Evolutionary conservation across 2,329 filamentous ascomycete genomes (phyloP), one percentile per base, ranked within the genome.

Genomic region (Fusarium burgessii): DNA sequence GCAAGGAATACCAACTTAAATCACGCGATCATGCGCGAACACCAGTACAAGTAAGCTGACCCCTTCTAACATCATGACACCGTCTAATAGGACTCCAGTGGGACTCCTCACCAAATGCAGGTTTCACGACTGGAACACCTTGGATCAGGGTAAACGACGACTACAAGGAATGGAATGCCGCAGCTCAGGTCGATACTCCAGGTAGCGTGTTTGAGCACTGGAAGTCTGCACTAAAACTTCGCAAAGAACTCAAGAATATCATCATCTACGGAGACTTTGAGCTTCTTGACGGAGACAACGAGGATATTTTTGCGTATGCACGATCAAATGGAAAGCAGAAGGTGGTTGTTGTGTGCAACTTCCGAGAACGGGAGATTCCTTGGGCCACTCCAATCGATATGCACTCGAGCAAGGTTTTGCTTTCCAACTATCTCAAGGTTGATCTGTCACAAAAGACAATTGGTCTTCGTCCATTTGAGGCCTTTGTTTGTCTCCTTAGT

Each of bases 71-170:
- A 10, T 9, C 13, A 23, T 5, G 9, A 6, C 7, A 17, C 4
- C 5, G 15, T 29, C 47, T 71, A 1, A 71, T n/a, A 20, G 13
- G 2, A 20, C 33, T 9, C 3, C 10, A 72, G 62, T 72, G 70
- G 70, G 51, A 72, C 5, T 41, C 62, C 1, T 70, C 66, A 7
- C 10, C 41, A 1, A 72, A 73, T 10, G 70, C 70, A 0, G 70
- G 70, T n/a, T 72, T 72, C 15, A 52, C 70, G 2, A 67, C 57
- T 0, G 66, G 51, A 18, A 61, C 46, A 5, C 70, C 70, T 4
- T 72, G 70, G 70, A 72, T 72, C 14, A 35, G 70, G 36, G 66
- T 73, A 4, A 72, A 72, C 12, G 70, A 72, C 10, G 66, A 72
- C 29, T 70, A 72, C 43, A 54, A 42, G 12, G 43, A 51, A 6